Conservation (phyloP, 768 basidiomycete genomes). For the Amanita muscaria region DNA sequence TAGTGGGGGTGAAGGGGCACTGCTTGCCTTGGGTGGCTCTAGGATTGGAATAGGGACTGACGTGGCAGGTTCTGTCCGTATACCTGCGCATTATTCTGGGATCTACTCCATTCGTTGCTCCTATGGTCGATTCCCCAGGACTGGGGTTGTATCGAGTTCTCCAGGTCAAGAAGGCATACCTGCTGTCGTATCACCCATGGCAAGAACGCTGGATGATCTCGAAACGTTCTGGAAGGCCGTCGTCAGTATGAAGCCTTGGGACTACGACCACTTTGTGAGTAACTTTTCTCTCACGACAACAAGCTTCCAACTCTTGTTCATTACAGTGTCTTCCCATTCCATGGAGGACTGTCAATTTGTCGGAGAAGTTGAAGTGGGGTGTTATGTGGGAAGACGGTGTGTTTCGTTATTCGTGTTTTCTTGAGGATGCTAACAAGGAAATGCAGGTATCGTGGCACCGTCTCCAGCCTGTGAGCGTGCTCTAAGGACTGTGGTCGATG, state of each 20-base stretch:
- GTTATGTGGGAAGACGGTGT: conserved; percentile 57
- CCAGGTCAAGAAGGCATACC: conserved; percentile 55
- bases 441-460: conserved; percentile 43
- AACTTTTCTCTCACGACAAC: no score
- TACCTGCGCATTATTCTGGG: conserved; percentile 59
- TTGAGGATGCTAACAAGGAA: conserved; percentile 28
- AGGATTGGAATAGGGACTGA: conserved; percentile 61
- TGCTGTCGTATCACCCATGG: conserved; percentile 51
- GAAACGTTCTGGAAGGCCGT: conserved; percentile 57
- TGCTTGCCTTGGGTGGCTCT: conserved; percentile 52
- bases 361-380: conserved; percentile 40
- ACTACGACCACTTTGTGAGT: conserved; percentile 46
- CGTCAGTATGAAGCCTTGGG: conserved; percentile 55
- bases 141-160: conserved; percentile 34
- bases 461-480: conserved; percentile 56
- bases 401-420: not conserved
- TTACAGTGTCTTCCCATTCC: conserved; percentile 38
- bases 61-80: conserved; percentile 60
- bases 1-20: conserved; percentile 57
- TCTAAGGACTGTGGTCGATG: conserved; percentile 35
- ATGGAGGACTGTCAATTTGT: conserved; percentile 28
- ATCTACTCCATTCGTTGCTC: conserved; percentile 50
- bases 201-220: conserved; percentile 49
- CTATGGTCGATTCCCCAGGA: conserved; percentile 37
- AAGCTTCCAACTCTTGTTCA: no score